phyloP scores from a whole-genome alignment of 2,329 filamentous ascomycete genomes.

The Alternaria consortialis region DNA sequence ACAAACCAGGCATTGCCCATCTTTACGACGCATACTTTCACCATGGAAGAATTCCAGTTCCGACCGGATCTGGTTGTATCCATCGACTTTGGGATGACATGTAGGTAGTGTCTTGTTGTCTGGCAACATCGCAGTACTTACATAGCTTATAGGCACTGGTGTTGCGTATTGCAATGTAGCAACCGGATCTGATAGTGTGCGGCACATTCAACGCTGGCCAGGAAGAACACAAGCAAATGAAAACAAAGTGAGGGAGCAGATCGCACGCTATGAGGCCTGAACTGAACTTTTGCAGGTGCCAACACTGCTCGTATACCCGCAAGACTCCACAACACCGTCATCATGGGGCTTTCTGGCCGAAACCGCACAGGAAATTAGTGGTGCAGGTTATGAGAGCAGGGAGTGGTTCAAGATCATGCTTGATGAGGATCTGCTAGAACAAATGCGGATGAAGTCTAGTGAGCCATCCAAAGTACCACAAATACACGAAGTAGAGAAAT shows the following conservation, averaged over 20 bases:
- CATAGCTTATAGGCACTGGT: slow-evolving; percentile 36
- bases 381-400: slow-evolving; percentile 54
- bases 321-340: slow-evolving; percentile 49
- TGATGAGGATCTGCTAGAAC: slow-evolving; percentile 53
- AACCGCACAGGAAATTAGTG: slow-evolving; percentile 42
- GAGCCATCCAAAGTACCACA: slow-evolving; percentile 23
- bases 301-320: slow-evolving; percentile 60
- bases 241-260: slow-evolving; percentile 52
- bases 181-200: slow-evolving; percentile 38
- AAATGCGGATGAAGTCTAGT: slow-evolving; percentile 15
- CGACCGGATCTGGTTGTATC: background rate
- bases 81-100: slow-evolving; percentile 7
- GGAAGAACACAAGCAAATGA: slow-evolving; percentile 62
- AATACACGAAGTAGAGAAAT: slow-evolving; percentile 59
- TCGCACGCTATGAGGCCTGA: background rate
- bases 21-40: background rate
- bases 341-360: slow-evolving; percentile 65
- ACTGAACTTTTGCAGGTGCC: slow-evolving; percentile 50
- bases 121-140: rapidly evolving
- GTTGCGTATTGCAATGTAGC: slow-evolving; percentile 49
- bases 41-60: background rate
- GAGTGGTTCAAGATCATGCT: slow-evolving; percentile 67
- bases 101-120: background rate
- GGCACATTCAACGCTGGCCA: slow-evolving; percentile 60
- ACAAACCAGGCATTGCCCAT: background rate